Conservation (phyloP, 2,329 filamentous ascomycete genomes). For the Pestalotiopsis fici region DNA sequence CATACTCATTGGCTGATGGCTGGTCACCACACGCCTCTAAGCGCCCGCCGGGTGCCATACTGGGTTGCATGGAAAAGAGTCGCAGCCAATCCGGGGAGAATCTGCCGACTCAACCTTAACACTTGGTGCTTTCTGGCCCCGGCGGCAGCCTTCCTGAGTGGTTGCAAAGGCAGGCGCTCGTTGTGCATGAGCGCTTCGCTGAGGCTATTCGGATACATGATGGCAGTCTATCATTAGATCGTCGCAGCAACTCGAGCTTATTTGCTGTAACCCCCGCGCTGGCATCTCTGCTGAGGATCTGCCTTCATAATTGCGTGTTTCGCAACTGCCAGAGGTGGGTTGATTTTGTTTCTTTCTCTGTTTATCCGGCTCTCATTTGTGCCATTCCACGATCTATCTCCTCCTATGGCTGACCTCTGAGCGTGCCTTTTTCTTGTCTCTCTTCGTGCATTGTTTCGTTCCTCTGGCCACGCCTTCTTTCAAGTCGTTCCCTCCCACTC, state of each 20-base stretch:
- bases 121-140: conserved; percentile 17
- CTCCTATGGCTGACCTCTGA: too few relatives aligned
- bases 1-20: conserved; percentile 5
- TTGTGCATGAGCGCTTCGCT: conserved; percentile 16
- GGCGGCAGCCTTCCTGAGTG: conserved; percentile 7
- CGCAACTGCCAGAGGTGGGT: conserved; percentile 16
- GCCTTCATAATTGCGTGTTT: conserved; percentile 24
- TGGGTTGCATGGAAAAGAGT: background rate
- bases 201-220: background rate
- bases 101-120: background rate
- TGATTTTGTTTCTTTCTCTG: conserved; percentile 6
- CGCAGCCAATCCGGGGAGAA: conserved; percentile 12
- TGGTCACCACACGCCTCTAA: background rate
- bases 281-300: conserved; percentile 16
- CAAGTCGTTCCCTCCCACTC: background rate
- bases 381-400: conserved; percentile 10
- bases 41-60: conserved; percentile 4
- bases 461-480: conserved; percentile 2
- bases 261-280: conserved; percentile 5
- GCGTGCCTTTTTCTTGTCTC: too few relatives aligned
- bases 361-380: conserved; percentile 17
- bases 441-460: conserved; percentile 6
- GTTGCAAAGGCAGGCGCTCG: background rate
- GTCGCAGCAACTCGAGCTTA: background rate
- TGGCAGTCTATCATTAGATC: conserved; percentile 11